Percentiles rank a stretch among this genome's conserved stretches.
Conservation (phyloP, 768 basidiomycete genomes). For the Amanita inopinata region DNA sequence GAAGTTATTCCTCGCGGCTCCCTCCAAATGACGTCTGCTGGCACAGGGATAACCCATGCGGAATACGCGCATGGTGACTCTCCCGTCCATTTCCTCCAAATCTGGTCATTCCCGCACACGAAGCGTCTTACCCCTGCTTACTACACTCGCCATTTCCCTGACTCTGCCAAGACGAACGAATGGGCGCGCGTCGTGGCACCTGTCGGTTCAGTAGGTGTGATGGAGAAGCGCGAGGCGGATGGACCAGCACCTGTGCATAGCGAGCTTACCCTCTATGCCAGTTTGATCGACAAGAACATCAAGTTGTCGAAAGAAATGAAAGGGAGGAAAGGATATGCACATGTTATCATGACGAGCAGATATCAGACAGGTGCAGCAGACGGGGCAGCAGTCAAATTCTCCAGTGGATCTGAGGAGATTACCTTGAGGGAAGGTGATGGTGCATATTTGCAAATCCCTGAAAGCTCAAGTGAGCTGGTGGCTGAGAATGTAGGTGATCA, state of each 20-base stretch:
- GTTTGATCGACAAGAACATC: constrained; percentile 51
- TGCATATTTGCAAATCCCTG: constrained; percentile 53
- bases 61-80: constrained; percentile 35
- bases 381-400: constrained; percentile 51
- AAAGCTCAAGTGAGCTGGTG: constrained; percentile 27
- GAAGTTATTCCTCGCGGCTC: constrained; percentile 87
- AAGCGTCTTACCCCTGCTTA: constrained; percentile 61
- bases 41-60: constrained; percentile 85
- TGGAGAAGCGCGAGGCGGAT: constrained; percentile 46
- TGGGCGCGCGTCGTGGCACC: constrained; percentile 76
- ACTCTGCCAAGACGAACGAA: constrained; percentile 70
- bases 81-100: constrained; percentile 43
- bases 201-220: constrained; percentile 45
- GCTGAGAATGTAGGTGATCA: constrained; percentile 58
- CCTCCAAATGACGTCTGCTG: constrained; percentile 85
- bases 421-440: constrained; percentile 83
- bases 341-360: constrained; percentile 78
- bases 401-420: constrained; percentile 29
- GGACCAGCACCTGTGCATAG: constrained; percentile 82
- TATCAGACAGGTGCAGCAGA: constrained; percentile 51
- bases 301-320: constrained; percentile 44
- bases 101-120: constrained; percentile 37
- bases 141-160: constrained; percentile 79
- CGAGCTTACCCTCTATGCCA: constrained; percentile 61
- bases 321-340: constrained; percentile 65